Evolutionary conservation across 495 filamentous ascomycete genomes (phyloP).

Genomic region (Neurospora sp.): DNA sequence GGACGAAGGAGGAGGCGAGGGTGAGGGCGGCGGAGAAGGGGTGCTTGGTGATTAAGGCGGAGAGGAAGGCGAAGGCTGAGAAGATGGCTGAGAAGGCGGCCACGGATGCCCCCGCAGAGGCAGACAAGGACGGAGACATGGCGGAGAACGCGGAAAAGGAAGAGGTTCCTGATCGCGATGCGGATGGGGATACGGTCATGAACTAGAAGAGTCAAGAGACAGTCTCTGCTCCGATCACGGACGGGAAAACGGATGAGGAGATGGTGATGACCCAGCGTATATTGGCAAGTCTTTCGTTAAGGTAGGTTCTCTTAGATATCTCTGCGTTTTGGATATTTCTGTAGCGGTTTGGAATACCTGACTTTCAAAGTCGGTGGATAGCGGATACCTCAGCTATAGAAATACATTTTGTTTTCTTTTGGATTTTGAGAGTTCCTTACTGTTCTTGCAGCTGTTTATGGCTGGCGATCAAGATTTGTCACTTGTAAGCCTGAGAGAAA

Average conservation of each 20-base stretch:
- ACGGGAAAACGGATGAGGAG: background rate
- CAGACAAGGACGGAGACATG: background rate
- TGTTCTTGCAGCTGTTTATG: background rate
- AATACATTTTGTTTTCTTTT: background rate
- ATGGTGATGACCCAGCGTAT: background rate
- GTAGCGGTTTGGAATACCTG: background rate
- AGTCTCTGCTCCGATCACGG: background rate
- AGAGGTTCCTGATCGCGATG: background rate
- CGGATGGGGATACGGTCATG: background rate
- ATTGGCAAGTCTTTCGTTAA: background rate
- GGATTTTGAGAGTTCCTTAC: background rate
- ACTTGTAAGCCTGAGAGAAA: background rate
- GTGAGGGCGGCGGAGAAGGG: slow-evolving; percentile 46
- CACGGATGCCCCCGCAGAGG: too few relatives aligned
- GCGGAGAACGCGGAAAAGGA: background rate
- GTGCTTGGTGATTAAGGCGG: slow-evolving; percentile 15
- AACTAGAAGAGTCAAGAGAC: background rate
- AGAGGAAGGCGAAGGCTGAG: background rate
- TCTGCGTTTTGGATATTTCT: background rate
- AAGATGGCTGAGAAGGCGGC: background rate
- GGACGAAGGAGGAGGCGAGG: slow-evolving; percentile 44
- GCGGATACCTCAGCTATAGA: background rate
- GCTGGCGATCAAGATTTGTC: background rate
- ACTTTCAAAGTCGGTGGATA: background rate
- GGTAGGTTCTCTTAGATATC: background rate